phyloP scores from a whole-genome alignment of 2,329 filamentous ascomycete genomes.

The Pseudogymnoascus verrucosus region DNA sequence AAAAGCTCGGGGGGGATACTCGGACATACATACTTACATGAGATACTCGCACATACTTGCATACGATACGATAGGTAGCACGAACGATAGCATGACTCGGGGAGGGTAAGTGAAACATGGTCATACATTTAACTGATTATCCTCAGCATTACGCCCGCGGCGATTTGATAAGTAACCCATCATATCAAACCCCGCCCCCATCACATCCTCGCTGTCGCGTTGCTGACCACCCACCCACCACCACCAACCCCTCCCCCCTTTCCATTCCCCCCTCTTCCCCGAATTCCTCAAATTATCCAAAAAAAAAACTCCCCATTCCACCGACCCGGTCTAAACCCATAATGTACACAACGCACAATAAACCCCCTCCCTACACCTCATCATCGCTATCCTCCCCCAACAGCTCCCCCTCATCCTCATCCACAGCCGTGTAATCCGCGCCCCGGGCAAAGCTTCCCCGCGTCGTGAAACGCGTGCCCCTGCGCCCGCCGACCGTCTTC shows the following conservation, averaged over 20 bases:
- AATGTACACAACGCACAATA: background rate
- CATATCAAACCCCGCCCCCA: background rate
- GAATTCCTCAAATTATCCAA: background rate
- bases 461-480: slow-evolving; percentile 64
- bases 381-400: slow-evolving; percentile 91
- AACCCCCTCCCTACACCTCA: slow-evolving; percentile 47
- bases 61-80: background rate
- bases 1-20: background rate
- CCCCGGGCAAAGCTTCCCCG: slow-evolving; percentile 82
- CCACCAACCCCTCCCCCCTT: background rate
- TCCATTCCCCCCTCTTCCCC: background rate
- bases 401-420: slow-evolving; percentile 90
- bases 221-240: background rate
- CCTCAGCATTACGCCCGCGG: background rate
- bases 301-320: background rate
- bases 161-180: slow-evolving; percentile 5
- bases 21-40: too few species aligned
- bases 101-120: background rate
- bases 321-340: slow-evolving; percentile 4
- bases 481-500: slow-evolving; percentile 43
- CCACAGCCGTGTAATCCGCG: slow-evolving; percentile 81
- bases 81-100: background rate
- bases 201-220: background rate
- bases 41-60: background rate
- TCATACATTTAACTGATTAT: slow-evolving; percentile 3